These are phyloP conservation scores for Urostyla sp. DNA, from an alignment of 73 alveolate genomes.

Conservation along the genomic window DNA sequence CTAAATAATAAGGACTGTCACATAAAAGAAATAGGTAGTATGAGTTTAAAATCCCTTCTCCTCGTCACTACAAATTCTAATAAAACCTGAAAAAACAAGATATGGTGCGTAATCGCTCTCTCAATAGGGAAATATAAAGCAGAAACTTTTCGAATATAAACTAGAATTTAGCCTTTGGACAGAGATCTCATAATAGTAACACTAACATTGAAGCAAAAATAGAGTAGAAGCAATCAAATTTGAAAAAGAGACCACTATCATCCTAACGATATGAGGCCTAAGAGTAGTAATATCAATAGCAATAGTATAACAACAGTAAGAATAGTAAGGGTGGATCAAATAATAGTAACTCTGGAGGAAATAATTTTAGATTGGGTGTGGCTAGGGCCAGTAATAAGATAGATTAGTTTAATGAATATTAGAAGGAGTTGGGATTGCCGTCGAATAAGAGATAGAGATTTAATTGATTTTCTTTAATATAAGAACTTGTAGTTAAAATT, in stretches of 20 bases:
- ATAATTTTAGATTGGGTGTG: background rate
- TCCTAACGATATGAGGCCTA: background rate
- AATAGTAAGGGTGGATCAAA: too few species aligned
- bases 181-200: background rate
- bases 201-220: background rate
- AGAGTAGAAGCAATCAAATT: background rate
- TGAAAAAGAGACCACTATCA: constrained; percentile 25
- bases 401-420: background rate
- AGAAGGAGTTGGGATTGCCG: too few species aligned
- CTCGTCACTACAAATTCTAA: background rate
- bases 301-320: too few species aligned
- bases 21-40: too few species aligned
- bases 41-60: background rate
- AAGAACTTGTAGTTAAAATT: background rate
- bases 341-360: background rate
- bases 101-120: too few species aligned
- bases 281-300: background rate
- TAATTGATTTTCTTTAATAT: background rate
- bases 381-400: background rate
- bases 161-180: background rate
- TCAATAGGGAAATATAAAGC: too few species aligned
- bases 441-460: constrained; percentile 30
- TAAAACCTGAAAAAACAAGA: background rate
- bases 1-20: too few species aligned
- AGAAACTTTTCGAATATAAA: background rate